These are phyloP conservation scores for Xylaria sp. DNA, from an alignment of 495 filamentous ascomycete species.

Conservation along the genomic window DNA sequence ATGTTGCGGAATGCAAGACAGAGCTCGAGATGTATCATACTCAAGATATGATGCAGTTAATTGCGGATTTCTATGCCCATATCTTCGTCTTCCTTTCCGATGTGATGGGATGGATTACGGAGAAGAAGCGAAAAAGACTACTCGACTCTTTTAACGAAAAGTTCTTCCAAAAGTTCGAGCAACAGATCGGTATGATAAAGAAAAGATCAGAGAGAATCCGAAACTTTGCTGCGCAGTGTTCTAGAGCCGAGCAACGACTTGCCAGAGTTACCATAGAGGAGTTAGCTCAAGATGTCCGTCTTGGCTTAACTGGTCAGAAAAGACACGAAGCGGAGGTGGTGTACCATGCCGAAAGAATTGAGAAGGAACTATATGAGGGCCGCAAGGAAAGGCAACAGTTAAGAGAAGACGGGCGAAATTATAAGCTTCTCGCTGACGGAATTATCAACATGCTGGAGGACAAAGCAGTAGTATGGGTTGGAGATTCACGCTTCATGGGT, in stretches of 20 bases:
- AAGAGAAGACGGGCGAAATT: not conserved
- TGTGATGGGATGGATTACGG: constrained; percentile 57
- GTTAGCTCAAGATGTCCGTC: constrained; percentile 18
- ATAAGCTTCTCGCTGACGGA: not conserved
- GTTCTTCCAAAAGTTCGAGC: constrained; percentile 50
- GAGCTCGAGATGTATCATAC: constrained; percentile 31
- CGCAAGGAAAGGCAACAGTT: constrained; percentile 2
- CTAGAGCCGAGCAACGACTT: constrained; percentile 20
- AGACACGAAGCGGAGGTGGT: constrained; percentile 5
- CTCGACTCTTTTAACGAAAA: constrained; percentile 57
- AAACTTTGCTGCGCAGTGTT: constrained; percentile 25
- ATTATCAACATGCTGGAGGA: not conserved
- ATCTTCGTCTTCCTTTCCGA: constrained; percentile 57
- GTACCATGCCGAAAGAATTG: not conserved
- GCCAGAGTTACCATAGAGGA: constrained; percentile 18
- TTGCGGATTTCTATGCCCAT: constrained; percentile 53
- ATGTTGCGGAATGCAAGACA: constrained; percentile 40
- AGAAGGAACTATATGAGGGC: constrained; percentile 8
- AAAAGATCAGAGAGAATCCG: constrained; percentile 43
- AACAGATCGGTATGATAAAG: constrained; percentile 44
- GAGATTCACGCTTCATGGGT: not conserved
- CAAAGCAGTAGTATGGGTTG: not conserved
- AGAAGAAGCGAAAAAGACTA: constrained; percentile 50
- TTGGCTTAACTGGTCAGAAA: constrained; percentile 14
- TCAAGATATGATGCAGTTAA: constrained; percentile 37